Percentiles rank a stretch among this genome's conserved stretches.
phyloP scores from a whole-genome alignment of 257 asterid genomes.

The Solanum okadae region DNA sequence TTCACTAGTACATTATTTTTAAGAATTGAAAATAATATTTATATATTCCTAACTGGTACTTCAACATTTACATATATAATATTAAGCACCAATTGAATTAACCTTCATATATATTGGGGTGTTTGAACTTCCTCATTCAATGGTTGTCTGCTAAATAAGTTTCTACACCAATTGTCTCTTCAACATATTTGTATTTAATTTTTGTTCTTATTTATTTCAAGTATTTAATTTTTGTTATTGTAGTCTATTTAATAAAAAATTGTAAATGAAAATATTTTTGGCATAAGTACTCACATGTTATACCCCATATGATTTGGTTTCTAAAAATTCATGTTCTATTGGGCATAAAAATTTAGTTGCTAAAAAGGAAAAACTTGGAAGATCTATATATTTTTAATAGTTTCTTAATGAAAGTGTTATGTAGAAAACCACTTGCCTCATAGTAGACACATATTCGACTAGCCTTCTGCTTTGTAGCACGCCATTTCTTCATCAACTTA shows the following conservation, averaged over 20 bases:
- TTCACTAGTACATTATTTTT: not conserved
- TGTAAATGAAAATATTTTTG: not conserved
- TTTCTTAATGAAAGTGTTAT: not conserved
- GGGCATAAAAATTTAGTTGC: not conserved
- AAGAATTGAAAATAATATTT: not conserved
- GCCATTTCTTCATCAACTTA: not conserved
- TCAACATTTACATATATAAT: not conserved
- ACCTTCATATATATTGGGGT: not conserved
- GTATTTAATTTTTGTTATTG: no score
- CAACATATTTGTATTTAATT: not conserved
- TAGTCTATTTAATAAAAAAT: not conserved
- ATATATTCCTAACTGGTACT: no score
- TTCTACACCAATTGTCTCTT: not conserved
- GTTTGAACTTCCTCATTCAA: not conserved
- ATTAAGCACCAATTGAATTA: not conserved
- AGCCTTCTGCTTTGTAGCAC: not conserved
- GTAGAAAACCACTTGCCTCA: not conserved
- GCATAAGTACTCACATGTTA: not conserved
- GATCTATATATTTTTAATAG: not conserved
- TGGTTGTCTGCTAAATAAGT: not conserved
- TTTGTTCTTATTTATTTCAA: no score
- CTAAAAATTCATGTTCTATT: not conserved
- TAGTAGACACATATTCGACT: not conserved
- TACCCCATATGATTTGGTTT: not conserved
- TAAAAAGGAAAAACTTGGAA: not conserved